Base-by-base conservation (phyloP, 139 green algal genomes). In the Monoraphidium neglectum region DNA sequence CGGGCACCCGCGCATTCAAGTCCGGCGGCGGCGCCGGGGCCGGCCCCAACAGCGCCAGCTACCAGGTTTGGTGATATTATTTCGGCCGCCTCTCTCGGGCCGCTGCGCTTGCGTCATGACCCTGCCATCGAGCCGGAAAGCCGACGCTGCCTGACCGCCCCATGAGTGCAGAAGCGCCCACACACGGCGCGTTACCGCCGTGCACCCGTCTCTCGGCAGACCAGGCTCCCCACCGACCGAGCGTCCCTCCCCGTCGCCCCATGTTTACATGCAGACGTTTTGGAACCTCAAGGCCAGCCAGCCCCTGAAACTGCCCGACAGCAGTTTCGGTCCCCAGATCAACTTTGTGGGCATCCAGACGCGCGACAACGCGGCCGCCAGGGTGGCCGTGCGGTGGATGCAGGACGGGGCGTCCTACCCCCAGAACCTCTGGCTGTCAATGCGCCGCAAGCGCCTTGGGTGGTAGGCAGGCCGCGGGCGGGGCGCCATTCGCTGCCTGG, bases 261-360 rank as follows among this genome's bases (percentile, higher is more conserved):
- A n/a, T n/a, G n/a, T n/a, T n/a, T n/a, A n/a, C n/a, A n/a, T 38
- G 33, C 43, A 37, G 47, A 74, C 68, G 3, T 74, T 64, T 37
- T 74, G 68, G 68, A 74, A 76, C 64, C 16, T 71, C 26, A 54
- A 56, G 4, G 56, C 37, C 64, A 21, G 24, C 24, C 35, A 71
- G 64, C 38, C 64, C 6, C 64, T 71, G 37, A 56, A 21, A 8
- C 64, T 71, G 40, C 64, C 64, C 8, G 40, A 57, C 36, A 38
- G 37, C 30, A 23, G 26, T 2, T 71, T 71, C 36, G 64, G 64
- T 26, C 64, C 64, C 6, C 6, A 28, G 21, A 4, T 57, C 15
- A 71, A 71, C 37, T 71, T 54, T 18, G 40, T 71, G 37, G 64
- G 64, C 32, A 30, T 69, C 32, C 62, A 69, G 35, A 53, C 62